Conservation (phyloP, 441 rosid genomes). For the Eruca vesicaria region DNA sequence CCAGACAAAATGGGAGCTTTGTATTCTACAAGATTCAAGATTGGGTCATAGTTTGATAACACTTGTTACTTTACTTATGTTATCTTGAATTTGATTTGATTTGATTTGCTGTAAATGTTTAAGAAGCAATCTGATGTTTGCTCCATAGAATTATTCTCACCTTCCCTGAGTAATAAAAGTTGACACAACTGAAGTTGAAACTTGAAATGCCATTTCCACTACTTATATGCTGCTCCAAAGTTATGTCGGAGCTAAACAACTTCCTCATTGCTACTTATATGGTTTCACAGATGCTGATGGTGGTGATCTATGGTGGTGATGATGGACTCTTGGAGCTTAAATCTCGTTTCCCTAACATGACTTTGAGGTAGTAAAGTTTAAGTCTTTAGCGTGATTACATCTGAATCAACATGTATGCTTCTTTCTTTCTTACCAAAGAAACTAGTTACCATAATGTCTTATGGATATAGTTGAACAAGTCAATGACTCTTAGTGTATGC, state of each 20-base stretch:
- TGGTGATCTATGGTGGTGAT: too few relatives aligned
- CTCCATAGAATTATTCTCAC: neutral
- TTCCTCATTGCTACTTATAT: too few relatives aligned
- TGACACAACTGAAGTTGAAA: too few relatives aligned
- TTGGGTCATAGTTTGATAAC: slow-evolving; percentile 1
- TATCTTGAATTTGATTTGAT: neutral
- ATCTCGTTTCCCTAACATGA: too few relatives aligned
- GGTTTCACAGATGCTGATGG: too few relatives aligned
- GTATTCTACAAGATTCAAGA: too few relatives aligned
- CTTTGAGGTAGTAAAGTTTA: neutral
- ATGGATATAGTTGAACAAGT: neutral
- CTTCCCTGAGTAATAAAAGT: neutral
- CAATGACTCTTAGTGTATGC: neutral
- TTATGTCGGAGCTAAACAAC: too few relatives aligned
- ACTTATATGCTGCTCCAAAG: too few relatives aligned
- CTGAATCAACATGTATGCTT: neutral
- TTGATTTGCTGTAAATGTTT: slow-evolving; percentile 11
- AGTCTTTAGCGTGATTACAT: slow-evolving; percentile 11
- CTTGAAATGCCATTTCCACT: too few relatives aligned
- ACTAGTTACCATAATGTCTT: neutral
- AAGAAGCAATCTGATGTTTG: neutral
- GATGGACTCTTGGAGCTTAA: too few relatives aligned
- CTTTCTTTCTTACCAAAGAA: neutral
- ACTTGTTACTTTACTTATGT: neutral
- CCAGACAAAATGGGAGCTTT: slow-evolving; percentile 63